Base-by-base conservation (phyloP, 495 filamentous ascomycete genomes). In the Antarctomyces pellizariae region DNA sequence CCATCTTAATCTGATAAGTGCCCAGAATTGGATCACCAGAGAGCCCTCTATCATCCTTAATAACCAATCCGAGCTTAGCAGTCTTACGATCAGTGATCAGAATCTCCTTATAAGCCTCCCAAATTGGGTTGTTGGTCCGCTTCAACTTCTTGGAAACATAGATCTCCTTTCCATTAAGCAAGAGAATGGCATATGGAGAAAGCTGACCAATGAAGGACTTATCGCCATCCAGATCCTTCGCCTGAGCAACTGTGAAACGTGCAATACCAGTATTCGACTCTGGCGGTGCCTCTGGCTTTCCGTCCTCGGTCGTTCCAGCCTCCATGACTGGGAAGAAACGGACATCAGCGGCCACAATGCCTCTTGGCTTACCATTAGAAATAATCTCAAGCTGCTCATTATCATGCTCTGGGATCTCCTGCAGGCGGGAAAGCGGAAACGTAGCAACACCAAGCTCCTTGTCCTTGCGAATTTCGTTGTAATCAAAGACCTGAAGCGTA, bases 71-170 rank as follows among this genome's bases (percentile, higher is more conserved):
- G 24, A 99, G 59, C 36, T 73, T 82, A 23, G 83, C 82, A 38
- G 56, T 64, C 57, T 83, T 92, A 20, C 78, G 67, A 43, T 99
- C 78, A 0, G 82, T 92, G 40, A 99, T 74, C 30, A 99, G 59
- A 36, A 95, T 61, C 41, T 95, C 86, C 51, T 90, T 90, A 2
- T 73, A 75, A 42, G 91, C 65, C 19, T 80, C 73, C 66, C 76
- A 99, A 34, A 93, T 72, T 4, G 86, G 86, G 42, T 86, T 82
- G 54, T 95, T 99, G 29, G 78, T 92, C 16, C 84, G 73, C 60
- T 93, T 95, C 33, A 92, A 59, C 41, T 75, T 91, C 47, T 75
- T 74, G 16, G 79, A 82, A 23, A 58, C 59, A 36, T 83, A 74
- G 8, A 95, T 63, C 36, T 83, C 71, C 49, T 82, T 90, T 14